Conservation (phyloP, 768 basidiomycete species). For the Omphalotus guepiniiformis region DNA sequence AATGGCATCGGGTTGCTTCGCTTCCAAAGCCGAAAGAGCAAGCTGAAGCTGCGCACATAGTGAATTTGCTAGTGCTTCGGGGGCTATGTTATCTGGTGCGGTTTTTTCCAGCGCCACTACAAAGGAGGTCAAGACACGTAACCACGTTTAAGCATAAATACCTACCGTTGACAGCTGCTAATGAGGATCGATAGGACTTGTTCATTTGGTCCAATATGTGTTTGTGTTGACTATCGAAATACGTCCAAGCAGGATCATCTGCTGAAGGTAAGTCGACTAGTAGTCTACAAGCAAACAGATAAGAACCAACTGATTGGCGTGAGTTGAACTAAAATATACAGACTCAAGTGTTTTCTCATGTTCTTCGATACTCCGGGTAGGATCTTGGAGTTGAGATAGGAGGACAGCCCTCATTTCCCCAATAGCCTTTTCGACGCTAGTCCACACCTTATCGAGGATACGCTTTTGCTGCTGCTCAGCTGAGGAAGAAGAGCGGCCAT, state of each 20-base stretch:
- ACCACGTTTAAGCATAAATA: constrained; percentile 12
- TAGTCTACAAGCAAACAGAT: constrained; percentile 47
- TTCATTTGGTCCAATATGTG: constrained; percentile 80
- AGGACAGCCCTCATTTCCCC: constrained; percentile 81
- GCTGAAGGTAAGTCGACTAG: constrained; percentile 79
- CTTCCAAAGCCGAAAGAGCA: constrained; percentile 57
- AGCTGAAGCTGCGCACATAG: constrained; percentile 56
- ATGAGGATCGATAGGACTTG: constrained; percentile 49
- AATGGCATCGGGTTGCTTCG: constrained; percentile 55
- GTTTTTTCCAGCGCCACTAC: constrained; percentile 46
- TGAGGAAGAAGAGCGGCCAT: constrained; percentile 40
- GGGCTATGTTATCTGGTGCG: constrained; percentile 27
- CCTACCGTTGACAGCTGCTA: constrained; percentile 52
- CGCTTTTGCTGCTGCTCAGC: constrained; percentile 82
- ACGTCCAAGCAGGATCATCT: constrained; percentile 94
- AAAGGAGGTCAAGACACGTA: constrained; percentile 6
- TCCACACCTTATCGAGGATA: constrained; percentile 95
- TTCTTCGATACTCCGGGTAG: constrained; percentile 78
- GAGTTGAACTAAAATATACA: constrained; percentile 20
- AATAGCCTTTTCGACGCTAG: constrained; percentile 92
- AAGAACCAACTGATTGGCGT: constrained; percentile 10
- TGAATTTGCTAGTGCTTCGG: constrained; percentile 36
- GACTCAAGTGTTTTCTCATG: constrained; percentile 97
- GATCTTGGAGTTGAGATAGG: constrained; percentile 75
- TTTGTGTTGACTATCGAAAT: constrained; percentile 90